Evolutionary conservation across 116 monocot genomes (phyloP).

Genomic region (Trichopus zeylanicus): DNA sequence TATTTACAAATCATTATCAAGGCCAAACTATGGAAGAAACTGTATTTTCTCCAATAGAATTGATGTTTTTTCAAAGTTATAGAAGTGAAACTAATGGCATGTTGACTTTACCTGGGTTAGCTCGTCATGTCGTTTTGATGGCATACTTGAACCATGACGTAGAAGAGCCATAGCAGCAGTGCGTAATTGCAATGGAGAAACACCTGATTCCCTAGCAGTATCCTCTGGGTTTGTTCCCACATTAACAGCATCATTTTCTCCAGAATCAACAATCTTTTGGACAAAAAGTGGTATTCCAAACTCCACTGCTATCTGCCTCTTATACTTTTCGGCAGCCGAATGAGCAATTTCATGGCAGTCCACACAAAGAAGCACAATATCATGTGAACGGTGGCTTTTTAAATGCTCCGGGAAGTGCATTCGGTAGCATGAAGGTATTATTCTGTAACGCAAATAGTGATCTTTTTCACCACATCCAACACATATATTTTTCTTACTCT

Average conservation of each 20-base stretch:
- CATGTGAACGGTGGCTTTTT: slow-evolving; percentile 97
- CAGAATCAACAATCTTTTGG: slow-evolving; percentile 51
- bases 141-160: slow-evolving; percentile 85
- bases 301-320: slow-evolving; percentile 67
- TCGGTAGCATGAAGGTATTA: slow-evolving; percentile 97
- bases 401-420: slow-evolving; percentile 96
- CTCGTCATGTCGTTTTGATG: slow-evolving; percentile 50
- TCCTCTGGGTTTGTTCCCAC: slow-evolving; percentile 4
- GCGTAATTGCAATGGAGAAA: slow-evolving; percentile 80
- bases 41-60: not conserved
- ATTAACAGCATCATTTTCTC: slow-evolving; percentile 39
- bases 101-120: slow-evolving; percentile 44
- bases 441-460: slow-evolving; percentile 88
- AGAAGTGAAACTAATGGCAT: not conserved
- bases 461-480: slow-evolving; percentile 91
- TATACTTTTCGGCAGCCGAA: slow-evolving; percentile 86
- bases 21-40: too few relatives aligned
- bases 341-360: slow-evolving; percentile 97
- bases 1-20: too few relatives aligned
- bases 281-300: slow-evolving; percentile 84
- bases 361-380: slow-evolving; percentile 92
- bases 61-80: not conserved
- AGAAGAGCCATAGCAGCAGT: slow-evolving; percentile 95
- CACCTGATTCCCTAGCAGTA: slow-evolving; percentile 39
- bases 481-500: slow-evolving; percentile 92